Evolutionary conservation across 768 basidiomycete genomes (phyloP).

Genomic region (Fomitopsis pulvina): DNA sequence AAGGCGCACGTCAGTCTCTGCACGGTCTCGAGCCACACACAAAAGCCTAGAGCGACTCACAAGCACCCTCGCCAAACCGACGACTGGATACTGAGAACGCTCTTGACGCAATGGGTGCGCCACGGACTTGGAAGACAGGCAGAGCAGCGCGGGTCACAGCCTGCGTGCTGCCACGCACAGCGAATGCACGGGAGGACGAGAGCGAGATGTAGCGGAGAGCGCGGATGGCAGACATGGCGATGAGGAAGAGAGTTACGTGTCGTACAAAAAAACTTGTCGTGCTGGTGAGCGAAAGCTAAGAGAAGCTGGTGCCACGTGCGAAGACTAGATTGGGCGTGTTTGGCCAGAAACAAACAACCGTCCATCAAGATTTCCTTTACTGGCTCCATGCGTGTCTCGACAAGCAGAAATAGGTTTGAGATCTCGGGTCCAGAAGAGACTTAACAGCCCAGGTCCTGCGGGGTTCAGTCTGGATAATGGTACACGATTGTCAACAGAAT

Average conservation of each 20-base stretch:
- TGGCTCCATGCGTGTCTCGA: too few species aligned
- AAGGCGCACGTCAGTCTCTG: background rate
- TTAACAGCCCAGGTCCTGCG: slow-evolving; percentile 13
- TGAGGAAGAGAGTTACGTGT: slow-evolving; percentile 2
- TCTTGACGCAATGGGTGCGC: slow-evolving; percentile 24
- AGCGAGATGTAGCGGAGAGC: slow-evolving; percentile 50
- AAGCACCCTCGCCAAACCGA: slow-evolving; percentile 35
- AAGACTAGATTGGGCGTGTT: slow-evolving; percentile 3
- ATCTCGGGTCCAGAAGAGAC: too few species aligned
- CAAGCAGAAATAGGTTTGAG: too few species aligned
- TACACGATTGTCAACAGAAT: too few species aligned
- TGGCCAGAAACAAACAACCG: too few species aligned
- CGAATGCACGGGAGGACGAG: slow-evolving; percentile 34
- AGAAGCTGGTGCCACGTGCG: background rate
- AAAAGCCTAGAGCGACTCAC: slow-evolving; percentile 25
- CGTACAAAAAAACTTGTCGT: background rate
- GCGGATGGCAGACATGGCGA: slow-evolving; percentile 56
- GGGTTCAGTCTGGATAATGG: too few species aligned
- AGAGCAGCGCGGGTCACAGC: slow-evolving; percentile 16
- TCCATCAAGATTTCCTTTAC: too few species aligned
- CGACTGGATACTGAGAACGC: slow-evolving; percentile 34
- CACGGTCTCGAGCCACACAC: background rate
- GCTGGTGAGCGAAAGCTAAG: slow-evolving; percentile 5
- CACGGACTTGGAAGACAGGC: slow-evolving; percentile 20
- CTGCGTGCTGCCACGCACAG: slow-evolving; percentile 18